Conservation (phyloP, 768 basidiomycete genomes). For the Hortiboletus flavorubellus region DNA sequence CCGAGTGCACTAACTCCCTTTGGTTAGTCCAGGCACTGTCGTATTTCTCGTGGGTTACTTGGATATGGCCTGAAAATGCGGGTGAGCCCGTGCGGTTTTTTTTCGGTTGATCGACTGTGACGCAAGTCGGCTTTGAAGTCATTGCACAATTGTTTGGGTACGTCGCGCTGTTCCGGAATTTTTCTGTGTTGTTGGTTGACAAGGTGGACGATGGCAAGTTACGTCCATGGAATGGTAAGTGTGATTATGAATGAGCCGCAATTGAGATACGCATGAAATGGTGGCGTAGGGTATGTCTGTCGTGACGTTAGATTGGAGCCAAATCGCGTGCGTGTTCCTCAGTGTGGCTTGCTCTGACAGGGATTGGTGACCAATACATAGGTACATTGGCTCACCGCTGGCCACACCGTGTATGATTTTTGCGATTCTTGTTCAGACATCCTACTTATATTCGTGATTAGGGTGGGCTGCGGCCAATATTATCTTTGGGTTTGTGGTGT, state of each 20-base stretch:
- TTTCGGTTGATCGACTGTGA: slow-evolving; percentile 16
- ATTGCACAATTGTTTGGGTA: slow-evolving; percentile 50
- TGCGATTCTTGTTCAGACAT: not conserved
- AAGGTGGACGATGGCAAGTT: slow-evolving; percentile 15
- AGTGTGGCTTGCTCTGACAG: not conserved
- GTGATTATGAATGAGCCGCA: not conserved
- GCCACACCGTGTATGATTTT: slow-evolving; percentile 56
- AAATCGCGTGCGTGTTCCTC: slow-evolving; percentile 42
- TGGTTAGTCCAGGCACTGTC: slow-evolving; percentile 43
- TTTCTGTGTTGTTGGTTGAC: not conserved
- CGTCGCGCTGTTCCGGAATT: not conserved
- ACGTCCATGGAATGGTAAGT: slow-evolving; percentile 45
- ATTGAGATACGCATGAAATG: not conserved
- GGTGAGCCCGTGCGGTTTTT: slow-evolving; percentile 33
- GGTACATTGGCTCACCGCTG: slow-evolving; percentile 46
- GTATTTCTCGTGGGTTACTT: slow-evolving; percentile 59
- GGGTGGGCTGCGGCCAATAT: slow-evolving; percentile 82
- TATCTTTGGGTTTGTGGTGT: slow-evolving; percentile 59
- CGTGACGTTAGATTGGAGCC: slow-evolving; percentile 79
- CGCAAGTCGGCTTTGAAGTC: slow-evolving; percentile 26
- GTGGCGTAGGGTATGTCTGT: slow-evolving; percentile 55
- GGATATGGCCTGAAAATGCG: slow-evolving; percentile 48
- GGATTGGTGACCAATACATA: slow-evolving; percentile 3
- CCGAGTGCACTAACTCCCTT: slow-evolving; percentile 17
- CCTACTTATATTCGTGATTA: slow-evolving; percentile 7